Percentiles rank a stretch among this genome's conserved stretches.
phyloP scores from a whole-genome alignment of 192 early-diverging fungal species.

The Umbelopsis vinacea region DNA sequence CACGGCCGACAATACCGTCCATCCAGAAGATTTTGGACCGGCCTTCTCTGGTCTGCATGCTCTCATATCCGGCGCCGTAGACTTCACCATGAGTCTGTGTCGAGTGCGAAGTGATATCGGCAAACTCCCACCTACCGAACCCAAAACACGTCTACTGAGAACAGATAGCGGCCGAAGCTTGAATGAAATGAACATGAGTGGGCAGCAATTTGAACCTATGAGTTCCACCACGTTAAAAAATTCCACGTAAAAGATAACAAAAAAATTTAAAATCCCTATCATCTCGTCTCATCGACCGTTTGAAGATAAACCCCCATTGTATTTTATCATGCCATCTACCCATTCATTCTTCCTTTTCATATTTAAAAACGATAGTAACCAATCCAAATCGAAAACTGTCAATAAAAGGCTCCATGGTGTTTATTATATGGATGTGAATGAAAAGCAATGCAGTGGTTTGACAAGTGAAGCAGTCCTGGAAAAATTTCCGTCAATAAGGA shows the following conservation, averaged over 20 bases:
- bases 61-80: neutral
- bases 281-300: too few species aligned
- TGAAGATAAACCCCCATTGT: too few species aligned
- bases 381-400: too few species aligned
- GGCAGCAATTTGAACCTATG: constrained; percentile 3
- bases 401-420: too few species aligned
- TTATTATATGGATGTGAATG: too few species aligned
- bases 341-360: neutral
- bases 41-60: constrained; percentile 10
- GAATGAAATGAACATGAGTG: constrained; percentile 20
- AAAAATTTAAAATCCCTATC: too few species aligned
- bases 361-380: too few species aligned
- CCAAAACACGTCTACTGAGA: neutral
- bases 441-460: too few species aligned
- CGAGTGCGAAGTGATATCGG: constrained; percentile 12
- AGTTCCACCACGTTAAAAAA: neutral
- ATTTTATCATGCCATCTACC: neutral
- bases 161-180: neutral
- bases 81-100: constrained; percentile 9
- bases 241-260: too few species aligned
- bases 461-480: too few species aligned
- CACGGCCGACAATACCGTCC: neutral
- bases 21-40: neutral
- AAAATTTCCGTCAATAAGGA: too few species aligned
- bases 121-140: neutral